A percentile compares a stretch with the other conserved stretches of the same genome.
These are phyloP conservation scores for Cyclospora cayetanensis DNA, from an alignment of 169 alveolate genomes.

Conservation along the genomic window DNA sequence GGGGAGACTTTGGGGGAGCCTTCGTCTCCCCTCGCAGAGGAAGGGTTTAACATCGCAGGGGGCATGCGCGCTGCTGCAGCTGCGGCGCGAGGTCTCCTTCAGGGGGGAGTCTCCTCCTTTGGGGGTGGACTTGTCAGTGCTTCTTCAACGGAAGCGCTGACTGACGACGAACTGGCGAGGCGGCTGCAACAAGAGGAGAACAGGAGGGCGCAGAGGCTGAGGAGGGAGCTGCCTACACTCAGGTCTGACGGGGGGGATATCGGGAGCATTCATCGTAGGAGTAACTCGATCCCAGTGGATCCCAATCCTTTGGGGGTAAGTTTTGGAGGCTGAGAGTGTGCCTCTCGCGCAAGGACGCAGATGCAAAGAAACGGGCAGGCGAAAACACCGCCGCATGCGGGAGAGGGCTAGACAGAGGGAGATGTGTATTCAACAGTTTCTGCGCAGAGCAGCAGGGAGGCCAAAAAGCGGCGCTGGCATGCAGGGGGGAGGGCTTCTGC, in stretches of 20 bases:
- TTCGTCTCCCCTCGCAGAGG: neutral
- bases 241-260: neutral
- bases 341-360: neutral
- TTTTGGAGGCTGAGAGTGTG: neutral
- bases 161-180: neutral
- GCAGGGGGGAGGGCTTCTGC: neutral
- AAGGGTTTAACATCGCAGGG: neutral
- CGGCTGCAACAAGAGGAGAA: neutral
- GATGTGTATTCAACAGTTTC: neutral
- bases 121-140: too few relatives aligned
- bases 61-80: constrained; percentile 15
- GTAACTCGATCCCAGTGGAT: neutral
- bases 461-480: neutral
- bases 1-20: too few relatives aligned
- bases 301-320: neutral
- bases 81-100: neutral
- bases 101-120: neutral
- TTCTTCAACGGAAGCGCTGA: neutral
- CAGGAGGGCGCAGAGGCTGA: neutral
- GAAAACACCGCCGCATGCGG: neutral
- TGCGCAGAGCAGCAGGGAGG: neutral
- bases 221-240: neutral
- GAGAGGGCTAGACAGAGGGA: neutral
- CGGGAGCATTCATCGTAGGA: neutral
- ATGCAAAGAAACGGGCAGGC: neutral